Evolutionary conservation across 768 basidiomycete genomes (phyloP), one percentile per base, ranked within the genome.

Genomic region (Hypsizygus marmoreus): DNA sequence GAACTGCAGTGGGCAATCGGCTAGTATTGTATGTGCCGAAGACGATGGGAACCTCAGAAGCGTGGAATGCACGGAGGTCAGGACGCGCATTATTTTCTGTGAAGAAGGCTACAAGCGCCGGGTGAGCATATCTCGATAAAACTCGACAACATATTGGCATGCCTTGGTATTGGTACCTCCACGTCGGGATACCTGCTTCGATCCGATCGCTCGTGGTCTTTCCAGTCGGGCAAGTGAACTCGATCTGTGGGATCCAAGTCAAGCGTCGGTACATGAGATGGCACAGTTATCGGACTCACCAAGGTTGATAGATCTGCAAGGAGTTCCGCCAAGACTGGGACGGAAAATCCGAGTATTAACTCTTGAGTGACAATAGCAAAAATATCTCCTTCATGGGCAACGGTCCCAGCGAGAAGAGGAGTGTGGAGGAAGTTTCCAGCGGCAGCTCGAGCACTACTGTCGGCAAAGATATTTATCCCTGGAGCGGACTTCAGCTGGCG

Each of bases 41-140:
- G 24, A 71, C 62, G 22, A 71, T 50, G 0, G 73, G 71, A 23
- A 75, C 65, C 30, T 72, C 66, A 0, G 70, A 65, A 0, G 65
- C 60, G 30, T 74, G 72, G 46, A 65, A 71, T 2, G 71, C 64
- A 4, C 72, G 65, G 5, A 71, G 40, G 40, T 67, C 66, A 0
- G 63, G 57, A 5, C 63, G 60, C 10, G 51, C 51, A 2, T 68
- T 67, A 17, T 72, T 65, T 32, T 68, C 66, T 3, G 63, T 63
- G 48, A 72, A 73, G n/a, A 71, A 56, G 20, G 56, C 69, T 71
- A 34, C 4, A 8, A 28, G n/a, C 20, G 14, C 25, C 8, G 7
- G 20, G 28, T 11, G 5, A 29, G 13, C 10, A 19, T 4, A 33
- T 23, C 30, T 29, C 2, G 6, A 34, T 12, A 8, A 30, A 49